Evolutionary conservation across 495 filamentous ascomycete species (phyloP).

Genomic region (Geopyxis carbonaria): DNA sequence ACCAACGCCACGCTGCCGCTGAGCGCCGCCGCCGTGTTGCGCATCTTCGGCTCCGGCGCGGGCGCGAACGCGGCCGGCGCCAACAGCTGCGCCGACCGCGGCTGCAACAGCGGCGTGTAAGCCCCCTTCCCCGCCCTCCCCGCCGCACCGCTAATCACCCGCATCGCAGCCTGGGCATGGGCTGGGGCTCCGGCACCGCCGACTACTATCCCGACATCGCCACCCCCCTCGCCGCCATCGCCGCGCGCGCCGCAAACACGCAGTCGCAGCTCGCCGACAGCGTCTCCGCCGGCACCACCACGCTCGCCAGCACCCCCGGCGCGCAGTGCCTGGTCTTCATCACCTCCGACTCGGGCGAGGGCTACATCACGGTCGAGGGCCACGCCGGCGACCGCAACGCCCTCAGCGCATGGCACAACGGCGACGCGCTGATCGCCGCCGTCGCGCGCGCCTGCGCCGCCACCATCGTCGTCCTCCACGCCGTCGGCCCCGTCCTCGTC

Average conservation of each 20-base stretch:
- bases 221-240: slow-evolving; percentile 39
- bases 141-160: too few relatives aligned
- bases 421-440: slow-evolving; percentile 38
- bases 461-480: slow-evolving; percentile 47
- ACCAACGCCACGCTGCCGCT: slow-evolving; percentile 53
- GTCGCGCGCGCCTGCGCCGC: slow-evolving; percentile 41
- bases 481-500: slow-evolving; percentile 39
- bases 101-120: slow-evolving; percentile 42
- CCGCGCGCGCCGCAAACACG: slow-evolving; percentile 30
- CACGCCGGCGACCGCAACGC: slow-evolving; percentile 43
- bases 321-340: slow-evolving; percentile 45
- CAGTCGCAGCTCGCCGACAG: slow-evolving; percentile 37
- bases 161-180: slow-evolving; percentile 33
- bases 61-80: slow-evolving; percentile 38
- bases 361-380: slow-evolving; percentile 46
- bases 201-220: slow-evolving; percentile 39
- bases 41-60: slow-evolving; percentile 76
- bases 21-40: slow-evolving; percentile 54
- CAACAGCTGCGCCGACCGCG: slow-evolving; percentile 37
- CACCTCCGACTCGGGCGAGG: slow-evolving; percentile 49
- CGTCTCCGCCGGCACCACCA: slow-evolving; percentile 30
- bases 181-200: slow-evolving; percentile 35
- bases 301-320: slow-evolving; percentile 37
- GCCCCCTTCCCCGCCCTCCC: too few relatives aligned
- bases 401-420: slow-evolving; percentile 28